phyloP scores from a whole-genome alignment of 495 filamentous ascomycete species.

The Daldinia caldariorum region DNA sequence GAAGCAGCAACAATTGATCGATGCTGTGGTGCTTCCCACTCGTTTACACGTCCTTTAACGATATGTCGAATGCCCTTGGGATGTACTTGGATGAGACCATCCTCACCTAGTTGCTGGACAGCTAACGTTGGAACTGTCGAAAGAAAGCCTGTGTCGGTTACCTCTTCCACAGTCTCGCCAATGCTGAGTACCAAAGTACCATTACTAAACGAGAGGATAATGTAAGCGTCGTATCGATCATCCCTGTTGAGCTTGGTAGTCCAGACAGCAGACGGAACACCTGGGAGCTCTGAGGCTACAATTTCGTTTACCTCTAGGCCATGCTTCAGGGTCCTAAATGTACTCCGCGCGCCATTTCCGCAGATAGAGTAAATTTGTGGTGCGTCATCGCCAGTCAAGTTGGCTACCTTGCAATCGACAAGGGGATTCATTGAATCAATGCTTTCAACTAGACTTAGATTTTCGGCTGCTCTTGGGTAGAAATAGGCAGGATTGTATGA shows the following conservation, averaged over 20 bases:
- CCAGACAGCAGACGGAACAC: slow-evolving; percentile 89
- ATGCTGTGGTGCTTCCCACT: slow-evolving; percentile 93
- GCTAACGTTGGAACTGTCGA: slow-evolving; percentile 86
- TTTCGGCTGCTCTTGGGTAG: slow-evolving; percentile 79
- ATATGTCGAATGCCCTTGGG: slow-evolving; percentile 95
- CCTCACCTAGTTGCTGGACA: slow-evolving; percentile 92
- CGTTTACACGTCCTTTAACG: slow-evolving; percentile 82
- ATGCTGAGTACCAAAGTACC: slow-evolving; percentile 87
- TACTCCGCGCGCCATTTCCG: slow-evolving; percentile 86
- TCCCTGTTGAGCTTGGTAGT: slow-evolving; percentile 85
- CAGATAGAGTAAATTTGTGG: slow-evolving; percentile 95
- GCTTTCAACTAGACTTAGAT: slow-evolving; percentile 84
- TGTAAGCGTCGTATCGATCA: slow-evolving; percentile 87
- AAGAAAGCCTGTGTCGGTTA: slow-evolving; percentile 90
- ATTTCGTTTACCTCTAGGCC: slow-evolving; percentile 93
- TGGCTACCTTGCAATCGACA: slow-evolving; percentile 88
- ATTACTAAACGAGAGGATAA: slow-evolving; percentile 74
- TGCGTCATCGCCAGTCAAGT: slow-evolving; percentile 89
- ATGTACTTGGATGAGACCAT: slow-evolving; percentile 93
- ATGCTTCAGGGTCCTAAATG: slow-evolving; percentile 90
- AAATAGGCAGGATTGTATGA: slow-evolving; percentile 83
- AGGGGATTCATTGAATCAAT: slow-evolving; percentile 91
- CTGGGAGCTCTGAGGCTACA: slow-evolving; percentile 88
- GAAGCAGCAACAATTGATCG: slow-evolving; percentile 95
- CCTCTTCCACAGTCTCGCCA: slow-evolving; percentile 95